These are phyloP conservation scores for Aureobasidium sp. DNA, from an alignment of 2,329 filamentous ascomycete species.

Conservation along the genomic window DNA sequence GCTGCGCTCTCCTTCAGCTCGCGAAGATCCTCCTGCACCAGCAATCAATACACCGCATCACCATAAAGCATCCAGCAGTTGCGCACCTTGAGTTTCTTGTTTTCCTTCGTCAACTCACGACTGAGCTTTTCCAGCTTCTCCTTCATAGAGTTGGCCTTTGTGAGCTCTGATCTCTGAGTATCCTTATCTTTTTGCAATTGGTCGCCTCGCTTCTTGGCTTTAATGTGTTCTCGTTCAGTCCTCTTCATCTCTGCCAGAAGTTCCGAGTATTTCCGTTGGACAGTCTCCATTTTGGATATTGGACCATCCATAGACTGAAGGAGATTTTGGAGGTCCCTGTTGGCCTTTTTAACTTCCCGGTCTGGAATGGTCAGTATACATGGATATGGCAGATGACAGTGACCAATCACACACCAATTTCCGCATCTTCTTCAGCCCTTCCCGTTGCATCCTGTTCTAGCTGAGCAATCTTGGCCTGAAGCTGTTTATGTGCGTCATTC, in stretches of 20 bases:
- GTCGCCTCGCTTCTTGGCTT: slow-evolving; percentile 92
- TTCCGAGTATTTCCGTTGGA: slow-evolving; percentile 87
- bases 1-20: slow-evolving; percentile 81
- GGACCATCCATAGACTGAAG: slow-evolving; percentile 84
- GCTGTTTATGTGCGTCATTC: slow-evolving; percentile 81
- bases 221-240: slow-evolving; percentile 85
- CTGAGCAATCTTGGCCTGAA: slow-evolving; percentile 90
- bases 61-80: slow-evolving; percentile 13
- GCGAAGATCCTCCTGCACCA: slow-evolving; percentile 76
- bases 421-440: slow-evolving; percentile 89
- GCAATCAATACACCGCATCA: slow-evolving; percentile 17
- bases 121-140: slow-evolving; percentile 97
- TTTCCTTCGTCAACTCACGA: slow-evolving; percentile 88
- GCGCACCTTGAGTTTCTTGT: slow-evolving; percentile 91
- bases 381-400: not conserved
- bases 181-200: slow-evolving; percentile 96
- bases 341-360: slow-evolving; percentile 88
- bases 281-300: slow-evolving; percentile 80
- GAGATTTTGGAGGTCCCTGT: slow-evolving; percentile 79
- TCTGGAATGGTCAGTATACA: slow-evolving; percentile 46
- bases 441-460: slow-evolving; percentile 87
- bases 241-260: slow-evolving; percentile 92
- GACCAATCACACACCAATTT: slow-evolving; percentile 66
- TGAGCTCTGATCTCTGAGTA: slow-evolving; percentile 76
- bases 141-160: slow-evolving; percentile 83